Conservation (phyloP, 768 basidiomycete species). For the Phanerochaete sordida region DNA sequence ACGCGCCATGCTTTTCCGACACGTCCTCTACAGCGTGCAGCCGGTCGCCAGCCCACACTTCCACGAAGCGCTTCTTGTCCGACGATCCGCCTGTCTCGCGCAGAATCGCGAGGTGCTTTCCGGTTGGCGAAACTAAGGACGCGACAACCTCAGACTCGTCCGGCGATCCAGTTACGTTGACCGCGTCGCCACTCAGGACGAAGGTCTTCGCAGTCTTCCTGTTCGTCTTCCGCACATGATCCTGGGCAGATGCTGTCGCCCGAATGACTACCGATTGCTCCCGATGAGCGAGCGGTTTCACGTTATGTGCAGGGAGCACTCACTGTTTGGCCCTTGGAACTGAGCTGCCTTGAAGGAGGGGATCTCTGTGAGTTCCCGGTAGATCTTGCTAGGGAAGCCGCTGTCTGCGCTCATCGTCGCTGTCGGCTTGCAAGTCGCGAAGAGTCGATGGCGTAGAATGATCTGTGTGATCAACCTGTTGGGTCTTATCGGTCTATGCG, state of each 20-base stretch:
- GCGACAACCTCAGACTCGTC: conserved; percentile 39
- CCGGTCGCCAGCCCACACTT: conserved; percentile 49
- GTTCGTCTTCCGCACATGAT: conserved; percentile 49
- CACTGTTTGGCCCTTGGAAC: conserved; percentile 9
- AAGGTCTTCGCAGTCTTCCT: conserved; percentile 40
- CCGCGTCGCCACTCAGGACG: conserved; percentile 22
- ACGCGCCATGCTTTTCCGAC: conserved; percentile 52
- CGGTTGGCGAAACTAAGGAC: conserved; percentile 40
- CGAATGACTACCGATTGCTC: conserved; percentile 34
- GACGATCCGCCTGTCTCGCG: conserved; percentile 29
- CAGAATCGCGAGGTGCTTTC: conserved; percentile 42
- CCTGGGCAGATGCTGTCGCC: conserved; percentile 42
- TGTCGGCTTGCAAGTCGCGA: not conserved
- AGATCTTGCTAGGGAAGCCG: not conserved
- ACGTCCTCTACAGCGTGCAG: conserved; percentile 52
- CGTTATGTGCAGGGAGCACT: not conserved
- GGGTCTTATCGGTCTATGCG: not conserved
- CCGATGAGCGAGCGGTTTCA: not conserved
- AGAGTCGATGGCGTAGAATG: not conserved
- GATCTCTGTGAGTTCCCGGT: conserved; percentile 7
- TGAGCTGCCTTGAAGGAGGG: conserved; percentile 12
- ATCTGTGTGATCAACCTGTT: not conserved
- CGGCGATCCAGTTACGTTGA: conserved; percentile 26
- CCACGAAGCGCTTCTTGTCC: conserved; percentile 47
- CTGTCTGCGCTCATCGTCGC: not conserved